A percentile compares a stretch with the other conserved stretches of the same genome.
phyloP scores from a whole-genome alignment of 495 filamentous ascomycete genomes.

The Talaromyces borbonicus region DNA sequence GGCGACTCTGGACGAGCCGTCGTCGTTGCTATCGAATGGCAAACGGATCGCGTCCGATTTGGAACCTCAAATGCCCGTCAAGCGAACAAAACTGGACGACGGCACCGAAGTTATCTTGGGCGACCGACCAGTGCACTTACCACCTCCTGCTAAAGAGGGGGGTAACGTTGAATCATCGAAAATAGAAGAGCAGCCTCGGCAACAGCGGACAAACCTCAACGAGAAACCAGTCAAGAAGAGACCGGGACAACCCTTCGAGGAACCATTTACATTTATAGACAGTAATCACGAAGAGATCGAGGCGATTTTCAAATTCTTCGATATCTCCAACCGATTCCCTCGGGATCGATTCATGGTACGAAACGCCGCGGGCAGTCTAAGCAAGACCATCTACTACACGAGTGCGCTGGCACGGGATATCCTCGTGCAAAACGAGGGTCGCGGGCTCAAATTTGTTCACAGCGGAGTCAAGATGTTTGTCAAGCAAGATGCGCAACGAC shows the following conservation, averaged over 20 bases:
- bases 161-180: too few relatives aligned
- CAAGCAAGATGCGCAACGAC: slow-evolving; percentile 84
- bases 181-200: slow-evolving; percentile 16
- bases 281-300: slow-evolving; percentile 62
- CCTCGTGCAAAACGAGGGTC: slow-evolving; percentile 69
- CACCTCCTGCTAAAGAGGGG: too few relatives aligned
- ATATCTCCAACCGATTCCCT: slow-evolving; percentile 73
- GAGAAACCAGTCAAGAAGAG: slow-evolving; percentile 26
- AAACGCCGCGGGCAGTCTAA: slow-evolving; percentile 71
- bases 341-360: slow-evolving; percentile 88
- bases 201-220: slow-evolving; percentile 23
- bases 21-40: slow-evolving; percentile 15
- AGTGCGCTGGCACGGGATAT: slow-evolving; percentile 76
- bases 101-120: slow-evolving; percentile 35
- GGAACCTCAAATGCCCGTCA: slow-evolving; percentile 34
- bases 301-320: slow-evolving; percentile 70
- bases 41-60: slow-evolving; percentile 34
- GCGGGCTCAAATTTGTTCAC: slow-evolving; percentile 90
- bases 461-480: slow-evolving; percentile 98
- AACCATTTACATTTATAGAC: slow-evolving; percentile 83
- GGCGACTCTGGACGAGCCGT: slow-evolving; percentile 20
- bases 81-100: slow-evolving; percentile 37
- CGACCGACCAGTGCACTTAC: slow-evolving; percentile 40
- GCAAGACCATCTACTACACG: slow-evolving; percentile 93
- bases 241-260: slow-evolving; percentile 54